These are phyloP conservation scores for Handroanthus guayacan DNA, from an alignment of 257 asterid species.

Conservation along the genomic window DNA sequence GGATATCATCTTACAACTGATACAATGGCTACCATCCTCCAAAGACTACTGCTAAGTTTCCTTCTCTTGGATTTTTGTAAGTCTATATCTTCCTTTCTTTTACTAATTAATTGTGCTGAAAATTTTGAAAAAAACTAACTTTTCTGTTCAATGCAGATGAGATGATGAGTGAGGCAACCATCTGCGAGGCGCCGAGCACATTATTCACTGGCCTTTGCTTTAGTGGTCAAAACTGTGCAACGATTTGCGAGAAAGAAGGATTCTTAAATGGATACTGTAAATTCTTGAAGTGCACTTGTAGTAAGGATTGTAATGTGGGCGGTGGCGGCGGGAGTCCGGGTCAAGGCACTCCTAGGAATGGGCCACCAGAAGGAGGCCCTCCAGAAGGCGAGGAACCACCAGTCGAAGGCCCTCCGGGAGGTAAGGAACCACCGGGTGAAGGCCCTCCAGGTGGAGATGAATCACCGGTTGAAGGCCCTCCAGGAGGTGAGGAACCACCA, in stretches of 20 bases:
- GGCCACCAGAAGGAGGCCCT: background rate
- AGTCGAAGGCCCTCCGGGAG: background rate
- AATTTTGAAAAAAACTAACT: background rate
- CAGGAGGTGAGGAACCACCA: too few species aligned
- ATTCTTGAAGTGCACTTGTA: constrained; percentile 24
- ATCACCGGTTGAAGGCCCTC: too few species aligned
- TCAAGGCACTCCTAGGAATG: background rate
- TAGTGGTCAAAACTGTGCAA: constrained; percentile 15
- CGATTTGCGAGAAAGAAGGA: constrained; percentile 40
- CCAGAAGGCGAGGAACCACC: background rate
- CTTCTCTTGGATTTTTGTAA: constrained; percentile 32
- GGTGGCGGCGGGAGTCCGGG: background rate
- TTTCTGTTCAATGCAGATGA: constrained; percentile 17
- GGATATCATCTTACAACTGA: background rate
- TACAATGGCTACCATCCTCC: constrained; percentile 17
- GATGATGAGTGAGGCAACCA: constrained; percentile 28
- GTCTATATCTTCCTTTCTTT: constrained; percentile 11
- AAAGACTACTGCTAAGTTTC: background rate
- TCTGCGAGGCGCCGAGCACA: constrained; percentile 32
- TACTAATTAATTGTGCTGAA: too few species aligned
- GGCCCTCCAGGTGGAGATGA: background rate
- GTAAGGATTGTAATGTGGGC: constrained; percentile 10
- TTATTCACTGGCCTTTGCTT: constrained; percentile 34
- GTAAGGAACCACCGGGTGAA: background rate
- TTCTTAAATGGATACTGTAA: constrained; percentile 26